Percentiles rank a stretch among this genome's conserved stretches.
These are phyloP conservation scores for Bacidia rubella DNA, from an alignment of 495 filamentous ascomycete species.

Conservation along the genomic window DNA sequence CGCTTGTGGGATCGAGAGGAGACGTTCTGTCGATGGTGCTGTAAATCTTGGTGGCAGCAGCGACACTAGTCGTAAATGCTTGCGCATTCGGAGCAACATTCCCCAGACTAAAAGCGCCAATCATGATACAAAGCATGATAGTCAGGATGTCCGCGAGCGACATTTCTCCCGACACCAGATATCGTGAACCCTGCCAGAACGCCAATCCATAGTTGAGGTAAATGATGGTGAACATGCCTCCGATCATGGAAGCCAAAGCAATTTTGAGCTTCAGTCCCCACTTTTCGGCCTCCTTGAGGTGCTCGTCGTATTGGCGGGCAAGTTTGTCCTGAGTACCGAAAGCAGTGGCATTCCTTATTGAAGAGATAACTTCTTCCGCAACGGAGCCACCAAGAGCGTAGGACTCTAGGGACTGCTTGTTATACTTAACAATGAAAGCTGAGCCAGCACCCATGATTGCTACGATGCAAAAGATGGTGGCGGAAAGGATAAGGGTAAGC, in stretches of 20 bases:
- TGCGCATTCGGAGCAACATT: conserved; percentile 78
- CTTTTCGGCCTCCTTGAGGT: conserved; percentile 57
- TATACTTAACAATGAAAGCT: conserved; percentile 63
- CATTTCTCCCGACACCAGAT: conserved; percentile 54
- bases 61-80: conserved; percentile 67
- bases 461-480: conserved; percentile 20
- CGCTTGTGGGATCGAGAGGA: conserved; percentile 65
- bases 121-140: conserved; percentile 78
- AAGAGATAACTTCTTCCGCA: conserved; percentile 90
- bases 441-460: conserved; percentile 27
- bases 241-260: conserved; percentile 61
- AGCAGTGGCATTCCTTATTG: conserved; percentile 81
- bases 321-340: conserved; percentile 88
- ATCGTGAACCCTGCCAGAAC: conserved; percentile 90
- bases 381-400: conserved; percentile 78
- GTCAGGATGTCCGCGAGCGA: conserved; percentile 46
- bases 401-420: conserved; percentile 58
- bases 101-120: conserved; percentile 80
- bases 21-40: conserved; percentile 84
- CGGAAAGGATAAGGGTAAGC: conserved; percentile 24
- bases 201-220: conserved; percentile 83
- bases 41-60: conserved; percentile 82
- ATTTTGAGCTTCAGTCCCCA: conserved; percentile 66
- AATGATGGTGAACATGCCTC: conserved; percentile 65
- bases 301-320: conserved; percentile 65